Evolutionary conservation across 345 rosid species (phyloP), one percentile per base, ranked within the genome.

Genomic region (Moricandia arvensis): DNA sequence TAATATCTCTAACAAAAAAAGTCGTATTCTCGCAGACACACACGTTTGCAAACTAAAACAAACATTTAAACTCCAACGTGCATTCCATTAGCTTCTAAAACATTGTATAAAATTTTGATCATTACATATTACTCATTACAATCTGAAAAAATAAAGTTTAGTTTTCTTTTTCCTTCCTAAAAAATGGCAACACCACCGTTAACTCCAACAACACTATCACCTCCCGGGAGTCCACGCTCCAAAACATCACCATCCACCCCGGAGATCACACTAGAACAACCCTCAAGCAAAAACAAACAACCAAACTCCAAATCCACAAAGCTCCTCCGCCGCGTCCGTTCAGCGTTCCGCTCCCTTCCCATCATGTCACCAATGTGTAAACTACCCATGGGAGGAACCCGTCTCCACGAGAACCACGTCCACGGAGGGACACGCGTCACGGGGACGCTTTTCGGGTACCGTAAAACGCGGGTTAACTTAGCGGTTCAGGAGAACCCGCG

Each of bases 351-450:
- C 21, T 85, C 91, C 29, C 78, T 89, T 26, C 93, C 91, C 7
- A 89, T 89, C 53, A 83, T 89, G 45, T 80, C 88, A 0, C 83
- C 83, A 7, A 81, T 76, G 81, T 88, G 89, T 79, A 84, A 80
- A 65, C 41, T 88, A 47, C 83, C 80, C 1, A 73, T 71, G 0
- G 82, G 82, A 45, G 86, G 87, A 2, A 75, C 43, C 35, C 80
- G 89, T 1, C 76, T 77, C 54, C 82, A 80, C 10, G 93, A 87
- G 57, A 75, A 79, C 33, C 88, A 91, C 74, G 77, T 93, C 53
- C 91, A 87, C 24, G 91, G 96, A 1, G 96, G 96, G 69, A 87
- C 88, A 13, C 87, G 93, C 2, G 85, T 91, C 79, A 85, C 89
- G 0, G 97, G 97, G 0, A 93, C 94, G 37, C 75, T 93, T 0